Evolutionary conservation across 306 rosid genomes (phyloP), one percentile per base, ranked within the genome.

Genomic region (Fagus sylvatica): DNA sequence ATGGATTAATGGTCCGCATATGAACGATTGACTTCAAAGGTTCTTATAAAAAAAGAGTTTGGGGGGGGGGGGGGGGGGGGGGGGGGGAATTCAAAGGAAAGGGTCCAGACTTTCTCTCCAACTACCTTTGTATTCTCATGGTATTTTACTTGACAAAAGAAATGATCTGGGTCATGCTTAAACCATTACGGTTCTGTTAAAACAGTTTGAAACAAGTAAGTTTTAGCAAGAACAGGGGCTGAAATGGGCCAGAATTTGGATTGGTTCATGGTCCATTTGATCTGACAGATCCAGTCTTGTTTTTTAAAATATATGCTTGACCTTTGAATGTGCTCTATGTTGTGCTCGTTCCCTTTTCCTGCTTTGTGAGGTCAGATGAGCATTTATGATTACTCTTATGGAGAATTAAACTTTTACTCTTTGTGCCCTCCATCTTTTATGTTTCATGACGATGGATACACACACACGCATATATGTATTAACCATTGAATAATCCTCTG

Each of bases 401-500:
- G 69, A 34, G 69, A 15, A 62, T 39, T 46, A 10, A 46, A 10
- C 51, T 46, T 10, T 46, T 16, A 17, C 48, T 65, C 49, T 40
- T n/a, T 17, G 22, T 22, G 2, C 49, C 15, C 40, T 36, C 49
- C 46, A 2, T 28, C 22, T 2, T 62, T 16, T 62, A 33, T 34
- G 42, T 62, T 36, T 34, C 5, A 62, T 1, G 69, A 62, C 1
- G 11, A 32, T 60, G 16, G 41, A 34, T 13, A 46, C 15, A 0
- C 15, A 1, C 51, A 2, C 4, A 22, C 28, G 28, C 28, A 56
- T 8, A 6, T 7, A 17, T 39, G 71, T 65, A 65, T 73, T 68
- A 33, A 5, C 64, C 67, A 33, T 73, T 67, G 57, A 78, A 56
- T 59, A 30, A 74, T 59, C 53, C 34, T 51, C 71, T 76, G 69